Conservation (phyloP, 495 filamentous ascomycete genomes). For the Penicillium egyptiacum region DNA sequence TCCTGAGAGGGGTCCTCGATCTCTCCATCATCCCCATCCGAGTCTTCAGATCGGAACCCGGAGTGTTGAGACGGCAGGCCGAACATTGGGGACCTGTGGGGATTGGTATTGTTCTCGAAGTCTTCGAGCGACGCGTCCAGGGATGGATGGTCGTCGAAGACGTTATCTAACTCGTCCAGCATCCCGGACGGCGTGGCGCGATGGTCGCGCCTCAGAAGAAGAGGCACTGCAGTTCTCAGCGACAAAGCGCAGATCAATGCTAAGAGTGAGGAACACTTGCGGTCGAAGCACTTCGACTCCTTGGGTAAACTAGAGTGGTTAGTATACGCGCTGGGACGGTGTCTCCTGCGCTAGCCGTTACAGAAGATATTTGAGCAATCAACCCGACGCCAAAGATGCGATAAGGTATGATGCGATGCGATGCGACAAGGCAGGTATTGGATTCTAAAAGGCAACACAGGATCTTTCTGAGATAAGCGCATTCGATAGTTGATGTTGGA, state of each 20-base stretch:
- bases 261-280: conserved; percentile 12
- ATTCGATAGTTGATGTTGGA: conserved; percentile 13
- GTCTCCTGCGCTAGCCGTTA: conserved; percentile 19
- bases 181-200: conserved; percentile 45
- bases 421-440: conserved; percentile 16
- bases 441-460: conserved; percentile 4
- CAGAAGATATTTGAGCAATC: conserved; percentile 15
- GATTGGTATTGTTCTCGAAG: conserved; percentile 62
- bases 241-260: conserved; percentile 23
- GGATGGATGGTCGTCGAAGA: conserved; percentile 67
- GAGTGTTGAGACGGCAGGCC: conserved; percentile 72
- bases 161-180: conserved; percentile 49
- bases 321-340: conserved; percentile 20
- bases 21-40: conserved; percentile 47
- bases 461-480: conserved; percentile 7
- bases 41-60: conserved; percentile 68
- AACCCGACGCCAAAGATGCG: conserved; percentile 22
- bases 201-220: conserved; percentile 24
- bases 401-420: conserved; percentile 14
- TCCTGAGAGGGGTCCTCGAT: conserved; percentile 32
- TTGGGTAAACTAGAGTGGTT: conserved; percentile 16
- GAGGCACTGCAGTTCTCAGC: conserved; percentile 17
- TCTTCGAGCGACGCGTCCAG: conserved; percentile 74
- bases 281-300: conserved; percentile 6
- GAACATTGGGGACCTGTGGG: conserved; percentile 54